Base-by-base conservation (phyloP, 2,329 filamentous ascomycete genomes). In the Teratosphaeriaceae sp. region DNA sequence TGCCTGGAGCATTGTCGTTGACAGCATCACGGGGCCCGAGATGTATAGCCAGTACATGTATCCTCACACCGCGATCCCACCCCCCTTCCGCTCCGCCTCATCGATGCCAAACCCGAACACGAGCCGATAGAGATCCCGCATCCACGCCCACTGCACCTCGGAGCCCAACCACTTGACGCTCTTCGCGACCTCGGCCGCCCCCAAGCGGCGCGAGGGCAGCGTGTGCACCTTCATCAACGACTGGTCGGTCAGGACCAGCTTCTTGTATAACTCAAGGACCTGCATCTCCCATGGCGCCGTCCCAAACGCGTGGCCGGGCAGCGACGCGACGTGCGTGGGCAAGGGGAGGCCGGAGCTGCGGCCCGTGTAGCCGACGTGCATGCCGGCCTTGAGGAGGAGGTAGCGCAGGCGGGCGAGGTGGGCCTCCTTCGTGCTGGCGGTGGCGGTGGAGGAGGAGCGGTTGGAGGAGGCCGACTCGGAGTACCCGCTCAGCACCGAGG, bases 31-130 rank as follows among this genome's bases (percentile, higher is more conserved):
- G n/a, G n/a, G n/a, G n/a, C n/a, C n/a, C n/a, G n/a, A n/a, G n/a
- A n/a, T n/a, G n/a, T n/a, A n/a, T n/a, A n/a, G n/a, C n/a, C n/a
- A n/a, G n/a, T n/a, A n/a, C n/a, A n/a, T n/a, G n/a, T n/a, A n/a
- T n/a, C 34, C 37, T 27, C 23, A 40, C 23, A 42, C 40, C 26
- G 19, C 7, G 12, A 42, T 42, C 18, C 29, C 38, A 30, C 44
- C 55, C n/a, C 51, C 55, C 31, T 50, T 48, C 19, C 49, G 31
- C 16, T 56, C 55, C 3, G 79, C 82, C 55, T 95, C 88, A 43
- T 95, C 87, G 13, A 88, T 67, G 37, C 83, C 78, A 58, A 90
- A 90, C 3, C 87, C 85, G 62, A 94, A 94, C 2, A 95, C 88
- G 30, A 90, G 73, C 41, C 79, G 77, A 67, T 86, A 96, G 12